Conservation (phyloP, 179 eudicot species). For the Patellifolia procumbens region DNA sequence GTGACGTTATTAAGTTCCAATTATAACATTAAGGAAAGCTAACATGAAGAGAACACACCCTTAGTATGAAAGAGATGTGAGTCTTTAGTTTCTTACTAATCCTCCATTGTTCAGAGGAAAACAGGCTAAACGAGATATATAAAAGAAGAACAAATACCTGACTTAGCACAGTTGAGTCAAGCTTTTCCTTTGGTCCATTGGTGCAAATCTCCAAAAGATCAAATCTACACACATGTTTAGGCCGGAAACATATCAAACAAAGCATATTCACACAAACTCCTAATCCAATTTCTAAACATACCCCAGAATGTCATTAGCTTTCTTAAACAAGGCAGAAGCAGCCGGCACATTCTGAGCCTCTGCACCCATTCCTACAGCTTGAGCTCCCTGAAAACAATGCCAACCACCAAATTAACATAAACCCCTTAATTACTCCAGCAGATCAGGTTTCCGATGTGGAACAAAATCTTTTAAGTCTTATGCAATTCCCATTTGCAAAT, state of each 20-base stretch:
- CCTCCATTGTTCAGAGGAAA: no score
- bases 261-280: background rate
- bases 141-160: slow-evolving; percentile 48
- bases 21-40: no score
- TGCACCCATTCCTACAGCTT: slow-evolving; percentile 89
- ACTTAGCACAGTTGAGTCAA: slow-evolving; percentile 86
- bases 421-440: background rate
- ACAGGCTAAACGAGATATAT: no score
- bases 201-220: slow-evolving; percentile 85
- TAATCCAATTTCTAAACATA: slow-evolving; percentile 19
- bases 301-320: slow-evolving; percentile 91
- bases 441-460: background rate
- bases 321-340: slow-evolving; percentile 72
- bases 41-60: no score
- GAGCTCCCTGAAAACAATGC: slow-evolving; percentile 66
- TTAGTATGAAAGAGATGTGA: no score
- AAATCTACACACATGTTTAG: slow-evolving; percentile 47
- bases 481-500: background rate
- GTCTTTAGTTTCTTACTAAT: no score
- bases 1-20: no score
- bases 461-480: background rate
- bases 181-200: slow-evolving; percentile 94
- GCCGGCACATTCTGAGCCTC: slow-evolving; percentile 86
- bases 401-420: background rate
- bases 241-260: slow-evolving; percentile 9